These are phyloP conservation scores for Hygrophorus pudorinus DNA, from an alignment of 768 basidiomycete species.

Conservation along the genomic window DNA sequence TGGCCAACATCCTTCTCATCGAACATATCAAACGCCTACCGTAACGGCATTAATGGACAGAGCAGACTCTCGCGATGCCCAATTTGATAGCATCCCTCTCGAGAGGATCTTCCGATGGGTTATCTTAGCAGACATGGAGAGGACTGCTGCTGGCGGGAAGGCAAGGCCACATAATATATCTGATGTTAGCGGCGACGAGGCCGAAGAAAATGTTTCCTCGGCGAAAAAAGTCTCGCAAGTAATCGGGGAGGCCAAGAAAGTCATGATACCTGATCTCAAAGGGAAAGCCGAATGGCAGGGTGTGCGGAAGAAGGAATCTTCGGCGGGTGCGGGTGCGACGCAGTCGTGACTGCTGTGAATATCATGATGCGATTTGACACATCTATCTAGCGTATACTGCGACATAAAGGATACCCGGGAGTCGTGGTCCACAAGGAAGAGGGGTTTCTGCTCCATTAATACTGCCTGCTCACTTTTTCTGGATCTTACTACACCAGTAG, in stretches of 20 bases:
- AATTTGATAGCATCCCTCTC: not conserved
- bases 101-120: constrained; percentile 2
- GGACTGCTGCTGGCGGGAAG: no score
- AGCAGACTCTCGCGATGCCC: not conserved
- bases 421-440: no score
- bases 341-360: no score
- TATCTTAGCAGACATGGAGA: not conserved
- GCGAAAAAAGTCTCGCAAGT: not conserved
- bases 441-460: no score
- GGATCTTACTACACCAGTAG: no score
- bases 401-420: no score
- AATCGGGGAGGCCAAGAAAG: not conserved
- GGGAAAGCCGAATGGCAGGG: no score
- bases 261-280: not conserved
- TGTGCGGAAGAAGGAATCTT: not conserved
- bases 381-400: no score
- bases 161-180: not conserved
- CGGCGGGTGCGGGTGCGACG: no score
- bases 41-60: constrained; percentile 1
- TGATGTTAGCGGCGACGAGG: not conserved
- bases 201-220: not conserved
- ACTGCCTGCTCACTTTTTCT: no score
- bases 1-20: not conserved
- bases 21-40: not conserved
- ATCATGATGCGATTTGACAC: no score